Conservation (phyloP, 768 basidiomycete species). For the Flagelloscypha sp. region DNA sequence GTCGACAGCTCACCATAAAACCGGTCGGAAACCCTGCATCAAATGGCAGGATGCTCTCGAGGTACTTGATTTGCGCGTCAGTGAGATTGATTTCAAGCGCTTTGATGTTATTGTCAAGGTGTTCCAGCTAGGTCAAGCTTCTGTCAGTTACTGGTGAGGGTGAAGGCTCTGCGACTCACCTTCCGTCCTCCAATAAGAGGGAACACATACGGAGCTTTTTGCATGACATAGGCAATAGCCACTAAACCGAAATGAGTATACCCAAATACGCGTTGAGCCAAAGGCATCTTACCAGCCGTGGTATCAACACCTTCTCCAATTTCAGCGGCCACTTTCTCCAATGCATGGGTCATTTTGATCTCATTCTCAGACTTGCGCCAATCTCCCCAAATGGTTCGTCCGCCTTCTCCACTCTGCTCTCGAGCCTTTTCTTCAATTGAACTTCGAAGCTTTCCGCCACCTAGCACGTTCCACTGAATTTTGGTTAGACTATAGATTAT, state of each 20-base stretch:
- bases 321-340: constrained; percentile 44
- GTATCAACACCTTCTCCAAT: constrained; percentile 40
- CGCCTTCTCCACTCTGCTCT: constrained; percentile 18
- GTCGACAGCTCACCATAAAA: constrained; percentile 22
- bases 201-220: constrained; percentile 38
- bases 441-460: constrained; percentile 13
- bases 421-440: constrained; percentile 18
- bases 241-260: constrained; percentile 16
- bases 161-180: constrained; percentile 33
- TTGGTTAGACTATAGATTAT: too few species aligned
- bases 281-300: constrained; percentile 38
- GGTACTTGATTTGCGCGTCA: constrained; percentile 25
- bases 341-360: constrained; percentile 29
- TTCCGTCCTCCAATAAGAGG: constrained; percentile 36
- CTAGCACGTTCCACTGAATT: constrained; percentile 26
- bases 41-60: constrained; percentile 30
- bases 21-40: constrained; percentile 29
- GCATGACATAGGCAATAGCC: constrained; percentile 36
- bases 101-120: constrained; percentile 29
- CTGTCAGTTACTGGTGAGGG: constrained; percentile 31
- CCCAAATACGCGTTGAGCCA: too few species aligned
- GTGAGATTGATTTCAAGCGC: constrained; percentile 30
- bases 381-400: constrained; percentile 18
- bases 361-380: constrained; percentile 45
- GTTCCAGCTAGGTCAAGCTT: constrained; percentile 32